Evolutionary conservation across 495 filamentous ascomycete species (phyloP).

Genomic region (Lophiostoma macrostomum): DNA sequence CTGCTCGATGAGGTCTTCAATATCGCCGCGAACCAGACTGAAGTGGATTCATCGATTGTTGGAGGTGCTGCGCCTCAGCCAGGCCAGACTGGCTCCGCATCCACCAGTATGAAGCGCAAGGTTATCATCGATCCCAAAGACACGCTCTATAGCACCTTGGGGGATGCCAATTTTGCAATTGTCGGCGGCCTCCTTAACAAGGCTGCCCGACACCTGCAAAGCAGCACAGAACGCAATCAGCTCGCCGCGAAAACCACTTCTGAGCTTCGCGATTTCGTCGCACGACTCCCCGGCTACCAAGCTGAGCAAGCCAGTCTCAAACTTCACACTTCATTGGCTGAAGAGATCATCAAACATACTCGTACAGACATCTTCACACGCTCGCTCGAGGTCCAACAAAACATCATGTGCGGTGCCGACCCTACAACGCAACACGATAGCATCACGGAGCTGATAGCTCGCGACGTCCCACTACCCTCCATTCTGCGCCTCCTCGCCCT

Average conservation of each 20-base stretch:
- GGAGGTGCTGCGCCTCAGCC: constrained; percentile 61
- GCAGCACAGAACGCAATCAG: constrained; percentile 86
- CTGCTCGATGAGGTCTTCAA: constrained; percentile 92
- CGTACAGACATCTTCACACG: constrained; percentile 82
- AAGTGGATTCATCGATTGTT: constrained; percentile 89
- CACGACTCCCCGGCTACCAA: constrained; percentile 86
- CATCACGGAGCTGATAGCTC: constrained; percentile 89
- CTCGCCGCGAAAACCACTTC: constrained; percentile 74
- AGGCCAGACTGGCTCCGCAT: constrained; percentile 50
- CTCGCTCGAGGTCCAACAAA: constrained; percentile 90
- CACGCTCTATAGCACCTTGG: constrained; percentile 80
- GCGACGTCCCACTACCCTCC: constrained; percentile 71
- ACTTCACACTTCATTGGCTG: constrained; percentile 84
- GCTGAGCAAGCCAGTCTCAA: constrained; percentile 89
- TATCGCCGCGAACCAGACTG: constrained; percentile 81
- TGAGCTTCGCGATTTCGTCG: constrained; percentile 89
- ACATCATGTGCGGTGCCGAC: constrained; percentile 87
- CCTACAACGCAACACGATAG: constrained; percentile 81
- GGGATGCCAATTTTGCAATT: constrained; percentile 93
- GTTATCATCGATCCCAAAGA: constrained; percentile 88
- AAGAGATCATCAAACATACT: constrained; percentile 92
- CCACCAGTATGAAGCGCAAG: constrained; percentile 73
- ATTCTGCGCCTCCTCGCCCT: constrained; percentile 84
- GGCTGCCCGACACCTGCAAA: constrained; percentile 81
- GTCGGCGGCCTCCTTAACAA: constrained; percentile 86